These are phyloP conservation scores for Fraxinus cuspidata DNA, from an alignment of 257 asterid species.

Conservation along the genomic window DNA sequence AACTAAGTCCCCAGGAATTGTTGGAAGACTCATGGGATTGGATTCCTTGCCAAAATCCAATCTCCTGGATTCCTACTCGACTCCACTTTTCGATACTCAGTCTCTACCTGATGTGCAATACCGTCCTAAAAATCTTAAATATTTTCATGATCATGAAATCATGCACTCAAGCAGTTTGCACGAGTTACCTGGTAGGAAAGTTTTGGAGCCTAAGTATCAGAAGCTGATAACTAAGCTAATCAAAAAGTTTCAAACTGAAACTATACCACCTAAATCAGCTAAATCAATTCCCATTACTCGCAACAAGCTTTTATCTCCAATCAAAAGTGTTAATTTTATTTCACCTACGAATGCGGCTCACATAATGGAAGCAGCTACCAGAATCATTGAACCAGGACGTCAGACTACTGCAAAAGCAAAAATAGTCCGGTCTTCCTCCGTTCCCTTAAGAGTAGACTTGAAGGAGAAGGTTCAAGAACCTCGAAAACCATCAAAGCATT, in stretches of 20 bases:
- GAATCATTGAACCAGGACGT: conserved; percentile 63
- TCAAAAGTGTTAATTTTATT: conserved; percentile 52
- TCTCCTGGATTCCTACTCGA: conserved; percentile 46
- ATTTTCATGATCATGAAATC: conserved; percentile 35
- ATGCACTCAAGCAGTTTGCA: conserved; percentile 39
- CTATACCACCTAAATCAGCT: conserved; percentile 86
- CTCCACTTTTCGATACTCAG: conserved; percentile 54
- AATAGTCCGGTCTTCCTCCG: conserved; percentile 57
- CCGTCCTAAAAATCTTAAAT: conserved; percentile 28
- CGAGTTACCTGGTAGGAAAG: neutral
- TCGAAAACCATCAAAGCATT: conserved; percentile 42
- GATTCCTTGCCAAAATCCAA: conserved; percentile 74
- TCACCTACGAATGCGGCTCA: conserved; percentile 70
- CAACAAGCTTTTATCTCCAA: conserved; percentile 82
- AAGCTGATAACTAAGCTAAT: conserved; percentile 44
- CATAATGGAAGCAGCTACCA: conserved; percentile 90
- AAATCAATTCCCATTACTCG: conserved; percentile 79
- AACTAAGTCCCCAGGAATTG: conserved; percentile 68
- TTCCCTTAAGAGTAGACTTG: conserved; percentile 64
- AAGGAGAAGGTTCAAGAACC: conserved; percentile 65
- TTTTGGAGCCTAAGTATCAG: neutral
- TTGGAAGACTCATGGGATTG: conserved; percentile 98
- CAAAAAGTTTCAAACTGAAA: conserved; percentile 77
- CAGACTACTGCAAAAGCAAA: conserved; percentile 45
- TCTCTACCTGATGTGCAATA: conserved; percentile 46